These are phyloP conservation scores for Ciborinia camelliae DNA, from an alignment of 2,329 filamentous ascomycete genomes.

Conservation along the genomic window DNA sequence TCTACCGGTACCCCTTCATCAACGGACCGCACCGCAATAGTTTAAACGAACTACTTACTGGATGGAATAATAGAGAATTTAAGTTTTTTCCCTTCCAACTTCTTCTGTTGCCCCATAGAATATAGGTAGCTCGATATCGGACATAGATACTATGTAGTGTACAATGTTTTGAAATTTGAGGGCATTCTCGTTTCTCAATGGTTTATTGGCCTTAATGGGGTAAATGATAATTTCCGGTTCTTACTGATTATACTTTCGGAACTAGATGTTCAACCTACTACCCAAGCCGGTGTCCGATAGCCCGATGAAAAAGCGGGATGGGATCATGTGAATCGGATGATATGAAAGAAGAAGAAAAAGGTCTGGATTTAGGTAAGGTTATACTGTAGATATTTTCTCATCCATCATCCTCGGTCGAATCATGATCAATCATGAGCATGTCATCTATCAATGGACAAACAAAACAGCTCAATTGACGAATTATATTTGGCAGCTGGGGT, in stretches of 20 bases:
- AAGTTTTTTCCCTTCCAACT: not conserved
- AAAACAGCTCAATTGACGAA: conserved; percentile 26
- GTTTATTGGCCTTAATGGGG: not conserved
- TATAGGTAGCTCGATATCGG: too few relatives aligned
- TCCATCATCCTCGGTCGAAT: conserved; percentile 9
- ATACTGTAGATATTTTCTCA: not conserved
- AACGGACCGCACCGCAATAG: conserved; percentile 13
- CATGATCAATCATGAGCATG: not conserved
- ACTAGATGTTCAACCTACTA: too few relatives aligned
- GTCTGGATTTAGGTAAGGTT: conserved; percentile 15
- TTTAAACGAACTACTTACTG: conserved; percentile 5
- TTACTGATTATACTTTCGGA: conserved; percentile 5
- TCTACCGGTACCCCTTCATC: conserved; percentile 14
- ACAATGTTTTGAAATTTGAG: not conserved
- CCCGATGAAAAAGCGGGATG: conserved; percentile 6
- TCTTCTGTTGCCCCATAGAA: too few relatives aligned
- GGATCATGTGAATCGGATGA: too few relatives aligned
- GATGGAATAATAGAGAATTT: too few relatives aligned
- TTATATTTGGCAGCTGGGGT: conserved; percentile 22
- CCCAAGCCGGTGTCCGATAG: conserved; percentile 3
- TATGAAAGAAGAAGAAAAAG: not conserved
- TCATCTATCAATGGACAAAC: conserved; percentile 2
- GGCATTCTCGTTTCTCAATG: not conserved
- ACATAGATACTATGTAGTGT: not conserved
- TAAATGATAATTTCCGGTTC: not conserved